Percentiles rank a stretch among this genome's conserved stretches.
Conservation (phyloP, 805 yeast species). For the Barnettozyma salicaria region DNA sequence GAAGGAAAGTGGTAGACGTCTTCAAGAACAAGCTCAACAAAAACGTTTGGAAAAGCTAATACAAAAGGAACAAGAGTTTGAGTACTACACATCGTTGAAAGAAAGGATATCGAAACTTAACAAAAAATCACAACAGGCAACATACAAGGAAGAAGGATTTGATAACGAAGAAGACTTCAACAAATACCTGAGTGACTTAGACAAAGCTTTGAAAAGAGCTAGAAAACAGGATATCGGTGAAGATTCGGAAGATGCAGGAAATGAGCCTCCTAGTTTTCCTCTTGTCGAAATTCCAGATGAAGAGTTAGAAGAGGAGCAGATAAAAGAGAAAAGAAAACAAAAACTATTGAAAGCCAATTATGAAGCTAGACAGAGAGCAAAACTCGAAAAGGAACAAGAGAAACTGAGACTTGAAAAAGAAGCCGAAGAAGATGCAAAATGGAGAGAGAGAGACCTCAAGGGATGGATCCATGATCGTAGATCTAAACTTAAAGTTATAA, state of each 20-base stretch:
- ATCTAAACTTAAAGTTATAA: slow-evolving; percentile 48
- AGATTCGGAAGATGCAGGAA: slow-evolving; percentile 45
- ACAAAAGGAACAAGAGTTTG: slow-evolving; percentile 75
- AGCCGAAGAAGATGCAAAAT: slow-evolving; percentile 60
- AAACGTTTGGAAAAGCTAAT: slow-evolving; percentile 72
- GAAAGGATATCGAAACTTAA: slow-evolving; percentile 44
- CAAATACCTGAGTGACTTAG: slow-evolving; percentile 58
- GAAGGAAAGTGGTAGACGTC: slow-evolving; percentile 75
- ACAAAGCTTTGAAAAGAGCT: slow-evolving; percentile 63
- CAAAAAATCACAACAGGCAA: slow-evolving; percentile 47
- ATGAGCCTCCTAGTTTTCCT: slow-evolving; percentile 53
- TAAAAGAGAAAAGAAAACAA: slow-evolving; percentile 84
- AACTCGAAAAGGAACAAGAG: slow-evolving; percentile 68
- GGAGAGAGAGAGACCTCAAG: slow-evolving; percentile 67
- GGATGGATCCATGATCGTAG: slow-evolving; percentile 80
- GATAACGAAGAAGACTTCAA: slow-evolving; percentile 67
- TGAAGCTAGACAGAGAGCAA: slow-evolving; percentile 82
- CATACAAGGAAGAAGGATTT: slow-evolving; percentile 68
- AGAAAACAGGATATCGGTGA: slow-evolving; percentile 60
- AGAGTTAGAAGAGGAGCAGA: slow-evolving; percentile 68
- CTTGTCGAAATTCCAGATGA: slow-evolving; percentile 81
- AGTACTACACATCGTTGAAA: slow-evolving; percentile 57
- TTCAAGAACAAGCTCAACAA: slow-evolving; percentile 90
- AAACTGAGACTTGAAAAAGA: slow-evolving; percentile 53
- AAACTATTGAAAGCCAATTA: slow-evolving; percentile 74